These are phyloP conservation scores for Thielaviopsis punctulata DNA, from an alignment of 2,329 filamentous ascomycete species.

Conservation along the genomic window DNA sequence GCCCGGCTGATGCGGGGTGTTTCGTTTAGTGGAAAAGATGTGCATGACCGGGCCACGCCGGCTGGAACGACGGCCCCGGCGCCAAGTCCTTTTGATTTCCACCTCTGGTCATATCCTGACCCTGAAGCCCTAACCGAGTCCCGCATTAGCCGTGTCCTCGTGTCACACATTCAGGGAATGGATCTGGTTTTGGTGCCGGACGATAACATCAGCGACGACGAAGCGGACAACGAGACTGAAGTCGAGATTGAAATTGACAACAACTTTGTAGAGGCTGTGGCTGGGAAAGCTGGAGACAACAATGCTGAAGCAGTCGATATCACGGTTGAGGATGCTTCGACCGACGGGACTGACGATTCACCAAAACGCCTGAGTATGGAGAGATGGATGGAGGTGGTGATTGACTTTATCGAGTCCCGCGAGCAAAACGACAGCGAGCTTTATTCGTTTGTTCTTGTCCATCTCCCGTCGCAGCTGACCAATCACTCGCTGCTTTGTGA, in stretches of 20 bases:
- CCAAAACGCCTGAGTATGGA: conserved; percentile 37
- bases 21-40: conserved; percentile 32
- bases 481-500: conserved; percentile 75
- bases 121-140: conserved; percentile 34
- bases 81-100: conserved; percentile 24
- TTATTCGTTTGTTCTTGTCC: conserved; percentile 76
- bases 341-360: conserved; percentile 16
- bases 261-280: conserved; percentile 7
- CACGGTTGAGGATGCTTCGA: conserved; percentile 13
- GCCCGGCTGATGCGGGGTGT: conserved; percentile 31
- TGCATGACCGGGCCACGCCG: conserved; percentile 25
- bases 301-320: not conserved
- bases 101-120: conserved; percentile 43
- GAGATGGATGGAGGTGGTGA: conserved; percentile 60
- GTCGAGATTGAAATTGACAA: conserved; percentile 6
- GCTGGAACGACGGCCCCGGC: conserved; percentile 24
- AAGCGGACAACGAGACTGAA: conserved; percentile 7
- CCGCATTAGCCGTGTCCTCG: conserved; percentile 33
- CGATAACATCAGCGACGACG: conserved; percentile 12
- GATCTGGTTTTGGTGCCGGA: conserved; percentile 10
- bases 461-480: conserved; percentile 71
- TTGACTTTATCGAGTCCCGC: conserved; percentile 18
- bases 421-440: conserved; percentile 59
- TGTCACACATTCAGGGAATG: conserved; percentile 22
- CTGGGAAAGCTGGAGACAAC: conserved; percentile 1